These are phyloP conservation scores for Ustanciosporium gigantosporum DNA, from an alignment of 1,284 basidiomycete species.

Conservation along the genomic window DNA sequence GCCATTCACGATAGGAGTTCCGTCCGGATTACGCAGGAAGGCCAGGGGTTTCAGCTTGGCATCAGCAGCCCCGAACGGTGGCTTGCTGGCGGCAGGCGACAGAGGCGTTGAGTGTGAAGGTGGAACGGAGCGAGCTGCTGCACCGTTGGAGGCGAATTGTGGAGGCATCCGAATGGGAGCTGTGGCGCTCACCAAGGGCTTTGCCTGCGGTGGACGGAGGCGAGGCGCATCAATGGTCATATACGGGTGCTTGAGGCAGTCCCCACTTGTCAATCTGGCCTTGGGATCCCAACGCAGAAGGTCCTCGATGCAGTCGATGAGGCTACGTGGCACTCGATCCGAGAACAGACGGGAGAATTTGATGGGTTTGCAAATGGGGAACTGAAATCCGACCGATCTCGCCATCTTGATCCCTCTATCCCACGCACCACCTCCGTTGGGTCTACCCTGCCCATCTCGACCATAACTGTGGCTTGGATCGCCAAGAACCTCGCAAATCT, in stretches of 20 bases:
- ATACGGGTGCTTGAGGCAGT: conserved; percentile 88
- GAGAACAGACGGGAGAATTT: conserved; percentile 80
- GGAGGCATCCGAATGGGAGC: conserved; percentile 19
- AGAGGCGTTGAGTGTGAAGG: conserved; percentile 41
- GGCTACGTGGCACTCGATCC: conserved; percentile 73
- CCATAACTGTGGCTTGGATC: conserved; percentile 86
- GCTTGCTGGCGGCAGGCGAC: conserved; percentile 14
- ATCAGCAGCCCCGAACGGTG: conserved; percentile 42
- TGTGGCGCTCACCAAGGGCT: conserved; percentile 34
- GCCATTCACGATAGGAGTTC: conserved; percentile 17
- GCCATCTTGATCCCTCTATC: conserved; percentile 81
- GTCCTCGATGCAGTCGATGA: conserved; percentile 89
- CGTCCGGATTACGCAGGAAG: conserved; percentile 21
- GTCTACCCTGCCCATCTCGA: conserved; percentile 71
- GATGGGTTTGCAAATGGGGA: conserved; percentile 79
- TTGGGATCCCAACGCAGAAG: conserved; percentile 90
- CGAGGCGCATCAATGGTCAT: conserved; percentile 70
- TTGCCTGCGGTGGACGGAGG: conserved; percentile 48
- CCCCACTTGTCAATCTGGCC: conserved; percentile 77
- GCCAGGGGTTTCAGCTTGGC: conserved; percentile 24
- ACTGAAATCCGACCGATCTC: conserved; percentile 80
- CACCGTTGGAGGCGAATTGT: not conserved
- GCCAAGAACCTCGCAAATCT: conserved; percentile 89
- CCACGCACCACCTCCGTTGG: conserved; percentile 87
- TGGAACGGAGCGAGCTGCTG: conserved; percentile 26